phyloP scores from a whole-genome alignment of 179 eudicot species.

The Silene vulgaris region DNA sequence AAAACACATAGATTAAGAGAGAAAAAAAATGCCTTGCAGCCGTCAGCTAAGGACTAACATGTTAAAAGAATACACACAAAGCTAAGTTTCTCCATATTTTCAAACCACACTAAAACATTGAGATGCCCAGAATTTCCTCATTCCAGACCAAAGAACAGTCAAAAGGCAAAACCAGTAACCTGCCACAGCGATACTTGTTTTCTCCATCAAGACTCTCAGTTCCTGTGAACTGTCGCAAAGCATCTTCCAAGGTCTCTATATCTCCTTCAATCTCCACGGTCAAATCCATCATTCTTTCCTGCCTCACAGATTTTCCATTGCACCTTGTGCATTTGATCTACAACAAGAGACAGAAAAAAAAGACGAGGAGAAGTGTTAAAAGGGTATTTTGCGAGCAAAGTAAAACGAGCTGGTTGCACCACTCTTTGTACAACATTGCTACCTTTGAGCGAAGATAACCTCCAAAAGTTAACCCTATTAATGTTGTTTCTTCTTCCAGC shows the following conservation, averaged over 20 bases:
- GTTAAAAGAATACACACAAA: too few relatives aligned
- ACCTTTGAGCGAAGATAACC: slow-evolving; percentile 94
- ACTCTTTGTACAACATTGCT: slow-evolving; percentile 5
- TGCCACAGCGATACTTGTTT: slow-evolving; percentile 76
- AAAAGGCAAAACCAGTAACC: slow-evolving; percentile 40
- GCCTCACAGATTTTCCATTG: slow-evolving; percentile 60
- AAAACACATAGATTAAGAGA: too few relatives aligned
- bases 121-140: background rate
- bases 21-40: too few relatives aligned
- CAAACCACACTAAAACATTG: background rate
- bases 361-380: background rate
- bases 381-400: background rate
- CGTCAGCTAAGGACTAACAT: too few relatives aligned
- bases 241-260: slow-evolving; percentile 73
- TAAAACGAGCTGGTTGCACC: background rate
- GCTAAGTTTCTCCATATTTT: background rate
- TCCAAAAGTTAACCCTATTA: slow-evolving; percentile 82
- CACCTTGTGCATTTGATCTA: slow-evolving; percentile 85
- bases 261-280: slow-evolving; percentile 82
- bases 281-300: slow-evolving; percentile 88
- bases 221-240: slow-evolving; percentile 54
- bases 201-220: slow-evolving; percentile 83
- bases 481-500: slow-evolving; percentile 69
- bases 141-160: background rate
- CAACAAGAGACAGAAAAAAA: slow-evolving; percentile 2